phyloP scores from a whole-genome alignment of 768 basidiomycete species.

The Pholiota microspora region DNA sequence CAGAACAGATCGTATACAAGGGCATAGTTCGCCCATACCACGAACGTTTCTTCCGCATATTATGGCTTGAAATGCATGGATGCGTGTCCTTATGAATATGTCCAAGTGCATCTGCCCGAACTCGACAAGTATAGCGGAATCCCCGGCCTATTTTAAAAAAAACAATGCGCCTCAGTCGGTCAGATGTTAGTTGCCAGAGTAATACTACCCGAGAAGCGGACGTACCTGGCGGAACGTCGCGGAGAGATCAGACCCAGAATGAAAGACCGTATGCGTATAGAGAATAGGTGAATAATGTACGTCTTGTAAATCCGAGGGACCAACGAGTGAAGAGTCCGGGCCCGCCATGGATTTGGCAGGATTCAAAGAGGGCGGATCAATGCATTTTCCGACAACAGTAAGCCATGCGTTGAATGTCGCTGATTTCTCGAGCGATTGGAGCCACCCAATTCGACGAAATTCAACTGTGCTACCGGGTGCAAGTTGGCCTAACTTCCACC shows the following conservation, averaged over 20 bases:
- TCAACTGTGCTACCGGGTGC: constrained; percentile 52
- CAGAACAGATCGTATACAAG: constrained; percentile 59
- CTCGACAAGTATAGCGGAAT: constrained; percentile 61
- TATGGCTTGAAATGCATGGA: constrained; percentile 52
- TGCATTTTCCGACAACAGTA: constrained; percentile 13
- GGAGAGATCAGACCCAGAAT: constrained; percentile 4
- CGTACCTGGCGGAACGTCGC: constrained; percentile 57
- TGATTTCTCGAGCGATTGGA: constrained; percentile 29
- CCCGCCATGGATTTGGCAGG: not conserved
- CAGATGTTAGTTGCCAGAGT: no score
- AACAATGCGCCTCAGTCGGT: no score
- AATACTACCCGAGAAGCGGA: not conserved
- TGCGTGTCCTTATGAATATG: constrained; percentile 49
- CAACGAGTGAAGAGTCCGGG: not conserved
- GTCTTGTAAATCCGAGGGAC: not conserved
- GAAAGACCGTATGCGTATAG: not conserved
- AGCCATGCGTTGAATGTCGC: constrained; percentile 30
- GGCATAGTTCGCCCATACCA: constrained; percentile 42
- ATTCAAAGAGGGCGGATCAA: not conserved
- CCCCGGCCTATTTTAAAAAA: constrained; percentile 67
- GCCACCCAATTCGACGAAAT: constrained; percentile 51
- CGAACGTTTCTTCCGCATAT: constrained; percentile 28
- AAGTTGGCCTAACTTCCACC: constrained; percentile 71
- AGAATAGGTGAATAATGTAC: not conserved
- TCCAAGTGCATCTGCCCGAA: constrained; percentile 56